phyloP scores from a whole-genome alignment of 2,329 filamentous ascomycete species.

The Alternaria viburni region DNA sequence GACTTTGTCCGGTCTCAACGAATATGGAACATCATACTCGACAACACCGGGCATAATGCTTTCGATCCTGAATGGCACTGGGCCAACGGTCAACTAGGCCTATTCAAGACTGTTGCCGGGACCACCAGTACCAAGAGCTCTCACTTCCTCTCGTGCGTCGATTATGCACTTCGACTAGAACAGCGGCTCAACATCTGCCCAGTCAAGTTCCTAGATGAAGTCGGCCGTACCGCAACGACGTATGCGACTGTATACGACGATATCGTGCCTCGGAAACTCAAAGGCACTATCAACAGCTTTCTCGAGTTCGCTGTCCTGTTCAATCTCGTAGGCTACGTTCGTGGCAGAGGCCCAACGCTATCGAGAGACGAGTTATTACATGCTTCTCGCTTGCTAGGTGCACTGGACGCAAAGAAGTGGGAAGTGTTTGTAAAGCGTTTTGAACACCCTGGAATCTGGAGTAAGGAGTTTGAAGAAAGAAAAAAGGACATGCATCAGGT shows the following conservation, averaged over 20 bases:
- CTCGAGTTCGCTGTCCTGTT: neutral
- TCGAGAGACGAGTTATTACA: neutral
- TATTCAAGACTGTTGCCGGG: neutral
- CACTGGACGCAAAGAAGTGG: neutral
- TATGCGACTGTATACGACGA: neutral
- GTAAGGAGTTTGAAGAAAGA: neutral
- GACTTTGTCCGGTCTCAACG: conserved; percentile 12
- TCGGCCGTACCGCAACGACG: neutral
- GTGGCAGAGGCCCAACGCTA: neutral
- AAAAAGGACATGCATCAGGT: neutral
- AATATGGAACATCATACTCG: neutral
- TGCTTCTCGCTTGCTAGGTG: neutral
- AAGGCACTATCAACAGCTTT: neutral
- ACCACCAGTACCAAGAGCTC: neutral
- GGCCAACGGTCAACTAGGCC: conserved; percentile 4
- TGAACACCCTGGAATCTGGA: neutral
- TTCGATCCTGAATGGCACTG: conserved; percentile 1
- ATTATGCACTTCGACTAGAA: neutral
- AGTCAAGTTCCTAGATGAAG: neutral
- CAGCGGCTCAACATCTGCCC: neutral
- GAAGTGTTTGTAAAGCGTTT: neutral
- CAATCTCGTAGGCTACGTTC: neutral
- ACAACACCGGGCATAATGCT: neutral
- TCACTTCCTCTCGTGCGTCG: neutral
- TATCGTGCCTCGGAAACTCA: neutral